Conservation (phyloP, 352 stramenopile genomes). For the Pythium sp. region DNA sequence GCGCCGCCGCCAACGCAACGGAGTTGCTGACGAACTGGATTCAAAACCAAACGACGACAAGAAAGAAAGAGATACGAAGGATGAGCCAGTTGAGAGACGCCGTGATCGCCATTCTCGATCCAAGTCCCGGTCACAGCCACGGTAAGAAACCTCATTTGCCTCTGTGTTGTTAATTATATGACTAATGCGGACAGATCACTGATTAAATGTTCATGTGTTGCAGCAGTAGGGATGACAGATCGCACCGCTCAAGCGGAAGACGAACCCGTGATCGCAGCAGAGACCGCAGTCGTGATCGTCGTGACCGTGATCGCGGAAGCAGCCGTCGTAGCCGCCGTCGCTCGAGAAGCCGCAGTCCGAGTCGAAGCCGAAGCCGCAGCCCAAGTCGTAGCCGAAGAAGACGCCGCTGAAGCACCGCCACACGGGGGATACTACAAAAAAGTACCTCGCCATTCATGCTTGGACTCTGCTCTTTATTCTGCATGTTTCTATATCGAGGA, state of each 20-base stretch:
- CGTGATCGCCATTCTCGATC: constrained; percentile 22
- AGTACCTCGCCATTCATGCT: constrained; percentile 9
- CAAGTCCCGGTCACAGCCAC: constrained; percentile 22
- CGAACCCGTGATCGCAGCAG: constrained; percentile 15
- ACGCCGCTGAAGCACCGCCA: constrained; percentile 21
- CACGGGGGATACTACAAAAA: not conserved
- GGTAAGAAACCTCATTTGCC: constrained; percentile 6
- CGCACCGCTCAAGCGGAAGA: constrained; percentile 6
- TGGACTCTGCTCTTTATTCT: constrained; percentile 8
- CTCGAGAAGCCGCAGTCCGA: constrained; percentile 24
- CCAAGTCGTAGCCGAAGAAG: constrained; percentile 43
- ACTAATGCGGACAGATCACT: not conserved
- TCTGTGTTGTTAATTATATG: not conserved
- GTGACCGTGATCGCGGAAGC: constrained; percentile 23
- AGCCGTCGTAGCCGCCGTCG: constrained; percentile 32
- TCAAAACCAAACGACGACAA: not conserved
- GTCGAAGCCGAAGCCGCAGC: constrained; percentile 27
- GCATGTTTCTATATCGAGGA: constrained; percentile 3
- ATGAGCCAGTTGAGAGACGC: not conserved
- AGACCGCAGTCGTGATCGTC: constrained; percentile 29
- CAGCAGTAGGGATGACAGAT: constrained; percentile 14
- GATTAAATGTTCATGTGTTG: not conserved
- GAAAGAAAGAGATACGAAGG: constrained; percentile 11
- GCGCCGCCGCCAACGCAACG: constrained; percentile 19
- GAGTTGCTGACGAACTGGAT: constrained; percentile 4